Evolutionary conservation across 371 early-diverging fungal genomes (phyloP).

Genomic region (Actinomortierella wolfii): DNA sequence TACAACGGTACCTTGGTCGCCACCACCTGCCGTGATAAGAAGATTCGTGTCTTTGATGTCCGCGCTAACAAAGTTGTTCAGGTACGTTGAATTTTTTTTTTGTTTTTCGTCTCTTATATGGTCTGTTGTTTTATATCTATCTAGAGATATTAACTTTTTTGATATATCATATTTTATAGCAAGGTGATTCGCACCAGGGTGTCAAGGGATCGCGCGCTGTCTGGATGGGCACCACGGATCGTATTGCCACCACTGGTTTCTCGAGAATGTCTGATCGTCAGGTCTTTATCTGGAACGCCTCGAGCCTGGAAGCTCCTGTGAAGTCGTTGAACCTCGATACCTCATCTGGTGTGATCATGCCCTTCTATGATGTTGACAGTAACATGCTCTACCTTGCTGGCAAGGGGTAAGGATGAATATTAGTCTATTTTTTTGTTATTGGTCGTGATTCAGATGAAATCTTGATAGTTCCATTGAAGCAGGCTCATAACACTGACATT

Average conservation of each 20-base stretch:
- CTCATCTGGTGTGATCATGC: conserved; percentile 95
- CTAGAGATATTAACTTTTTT: too few species aligned
- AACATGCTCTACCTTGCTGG: conserved; percentile 94
- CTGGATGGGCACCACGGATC: conserved; percentile 87
- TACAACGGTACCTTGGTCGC: conserved; percentile 86
- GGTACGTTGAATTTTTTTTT: conserved; percentile 29
- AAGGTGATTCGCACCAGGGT: conserved; percentile 90
- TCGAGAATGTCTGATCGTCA: conserved; percentile 92
- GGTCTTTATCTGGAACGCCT: conserved; percentile 86
- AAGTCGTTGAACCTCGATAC: conserved; percentile 85
- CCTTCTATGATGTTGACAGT: conserved; percentile 91
- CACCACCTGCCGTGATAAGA: conserved; percentile 96
- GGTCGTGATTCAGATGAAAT: too few species aligned
- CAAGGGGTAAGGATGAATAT: conserved; percentile 65
- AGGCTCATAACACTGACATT: conserved; percentile 5
- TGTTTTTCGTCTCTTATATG: too few species aligned
- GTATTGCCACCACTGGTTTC: conserved; percentile 94
- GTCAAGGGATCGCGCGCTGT: conserved; percentile 94
- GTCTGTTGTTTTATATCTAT: not conserved
- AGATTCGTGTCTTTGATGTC: conserved; percentile 91
- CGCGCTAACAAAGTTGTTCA: conserved; percentile 83
- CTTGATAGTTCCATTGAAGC: too few species aligned
- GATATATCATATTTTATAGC: conserved; percentile 46
- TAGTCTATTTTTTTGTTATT: too few species aligned
- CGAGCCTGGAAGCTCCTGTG: conserved; percentile 77